These are phyloP conservation scores for Melampsora occidentalis DNA, from an alignment of 1,284 basidiomycete species.

Conservation along the genomic window DNA sequence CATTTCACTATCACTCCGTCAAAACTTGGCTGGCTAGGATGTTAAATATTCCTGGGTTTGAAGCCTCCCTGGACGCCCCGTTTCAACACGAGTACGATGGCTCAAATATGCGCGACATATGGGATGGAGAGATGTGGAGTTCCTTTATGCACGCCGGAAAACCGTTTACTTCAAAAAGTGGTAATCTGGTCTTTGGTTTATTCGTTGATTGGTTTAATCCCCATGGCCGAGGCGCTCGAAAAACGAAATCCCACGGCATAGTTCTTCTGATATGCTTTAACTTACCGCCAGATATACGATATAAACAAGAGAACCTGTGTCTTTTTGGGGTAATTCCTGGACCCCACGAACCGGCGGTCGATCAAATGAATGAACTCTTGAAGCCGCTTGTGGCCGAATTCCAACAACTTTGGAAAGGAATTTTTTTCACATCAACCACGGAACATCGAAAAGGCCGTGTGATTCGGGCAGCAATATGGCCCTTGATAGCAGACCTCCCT, in stretches of 20 bases:
- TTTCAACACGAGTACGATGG: background rate
- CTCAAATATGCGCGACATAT: slow-evolving; percentile 18
- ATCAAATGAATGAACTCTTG: background rate
- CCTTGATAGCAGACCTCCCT: slow-evolving; percentile 17
- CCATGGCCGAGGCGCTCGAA: too few species aligned
- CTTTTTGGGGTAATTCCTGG: background rate
- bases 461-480: background rate
- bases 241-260: too few species aligned
- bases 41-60: background rate
- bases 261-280: too few species aligned
- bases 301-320: background rate
- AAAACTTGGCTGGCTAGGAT: background rate
- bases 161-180: background rate
- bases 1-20: background rate
- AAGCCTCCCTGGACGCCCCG: background rate
- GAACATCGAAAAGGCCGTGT: background rate
- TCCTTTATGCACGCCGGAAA: background rate
- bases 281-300: background rate
- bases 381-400: background rate
- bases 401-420: background rate
- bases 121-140: slow-evolving; percentile 29
- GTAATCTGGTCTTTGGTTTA: background rate
- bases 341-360: slow-evolving; percentile 16
- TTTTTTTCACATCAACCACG: background rate
- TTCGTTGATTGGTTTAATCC: too few species aligned